Evolutionary conservation across 2,329 filamentous ascomycete genomes (phyloP).

Genomic region (Onygena corvina): DNA sequence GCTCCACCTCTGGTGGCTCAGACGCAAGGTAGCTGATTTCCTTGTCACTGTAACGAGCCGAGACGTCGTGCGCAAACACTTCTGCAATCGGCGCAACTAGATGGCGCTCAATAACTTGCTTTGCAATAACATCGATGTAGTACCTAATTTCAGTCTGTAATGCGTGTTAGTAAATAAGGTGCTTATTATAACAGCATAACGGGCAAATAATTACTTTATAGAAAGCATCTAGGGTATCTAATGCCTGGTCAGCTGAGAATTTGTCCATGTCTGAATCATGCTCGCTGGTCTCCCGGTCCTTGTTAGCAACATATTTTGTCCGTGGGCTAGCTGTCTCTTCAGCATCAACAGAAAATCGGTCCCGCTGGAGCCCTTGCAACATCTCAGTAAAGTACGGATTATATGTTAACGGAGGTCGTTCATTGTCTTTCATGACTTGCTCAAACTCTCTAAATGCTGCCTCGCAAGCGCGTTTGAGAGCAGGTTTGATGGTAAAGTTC

Average conservation of each 20-base stretch:
- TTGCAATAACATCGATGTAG: slow-evolving; percentile 9
- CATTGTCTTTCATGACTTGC: slow-evolving; percentile 28
- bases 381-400: slow-evolving; percentile 29
- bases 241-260: slow-evolving; percentile 29
- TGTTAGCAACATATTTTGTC: slow-evolving; percentile 1
- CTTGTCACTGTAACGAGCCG: slow-evolving; percentile 9
- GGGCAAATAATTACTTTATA: slow-evolving; percentile 21
- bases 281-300: neutral
- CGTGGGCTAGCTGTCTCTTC: neutral
- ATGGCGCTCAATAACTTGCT: slow-evolving; percentile 10
- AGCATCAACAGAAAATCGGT: neutral
- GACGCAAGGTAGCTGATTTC: slow-evolving; percentile 9
- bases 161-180: neutral
- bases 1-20: slow-evolving; percentile 2
- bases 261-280: slow-evolving; percentile 25
- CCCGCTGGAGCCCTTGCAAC: slow-evolving; percentile 20
- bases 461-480: slow-evolving; percentile 26
- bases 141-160: slow-evolving; percentile 8
- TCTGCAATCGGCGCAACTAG: slow-evolving; percentile 7
- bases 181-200: neutral
- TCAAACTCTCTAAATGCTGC: slow-evolving; percentile 36
- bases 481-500: neutral
- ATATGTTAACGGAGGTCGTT: slow-evolving; percentile 27
- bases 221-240: slow-evolving; percentile 36
- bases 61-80: slow-evolving; percentile 7